phyloP scores from a whole-genome alignment of 257 asterid genomes.

The Solanum chiquidenum region DNA sequence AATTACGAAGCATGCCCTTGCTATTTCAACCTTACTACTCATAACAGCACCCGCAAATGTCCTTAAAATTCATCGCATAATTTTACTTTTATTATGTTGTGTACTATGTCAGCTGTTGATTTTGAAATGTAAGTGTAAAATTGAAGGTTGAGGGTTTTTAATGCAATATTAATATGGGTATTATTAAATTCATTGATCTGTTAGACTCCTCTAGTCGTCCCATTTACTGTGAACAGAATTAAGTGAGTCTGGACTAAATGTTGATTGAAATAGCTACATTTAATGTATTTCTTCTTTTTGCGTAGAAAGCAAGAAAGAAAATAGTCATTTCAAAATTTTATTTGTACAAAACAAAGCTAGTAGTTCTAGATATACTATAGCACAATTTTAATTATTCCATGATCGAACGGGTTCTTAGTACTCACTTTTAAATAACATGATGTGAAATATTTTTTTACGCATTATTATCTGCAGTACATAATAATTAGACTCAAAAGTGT shows the following conservation, averaged over 20 bases:
- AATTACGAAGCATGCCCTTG: constrained; percentile 22
- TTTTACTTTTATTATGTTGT: not conserved
- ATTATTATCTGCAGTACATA: not conserved
- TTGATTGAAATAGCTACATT: not conserved
- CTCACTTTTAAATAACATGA: not conserved
- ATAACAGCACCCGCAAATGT: constrained; percentile 14
- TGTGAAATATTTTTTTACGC: not conserved
- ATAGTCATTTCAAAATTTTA: not conserved
- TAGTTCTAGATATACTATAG: not conserved
- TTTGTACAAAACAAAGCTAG: not conserved
- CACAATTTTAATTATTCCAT: not conserved
- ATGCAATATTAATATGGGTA: not conserved
- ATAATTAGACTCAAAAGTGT: no score
- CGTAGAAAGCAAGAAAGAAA: not conserved
- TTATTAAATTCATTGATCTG: not conserved
- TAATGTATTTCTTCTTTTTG: not conserved
- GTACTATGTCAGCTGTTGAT: not conserved
- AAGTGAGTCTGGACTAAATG: not conserved
- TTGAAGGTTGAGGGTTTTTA: not conserved
- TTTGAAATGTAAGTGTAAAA: not conserved
- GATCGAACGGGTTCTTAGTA: not conserved
- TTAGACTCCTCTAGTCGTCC: not conserved
- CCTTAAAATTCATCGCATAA: not conserved
- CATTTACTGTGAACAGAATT: not conserved
- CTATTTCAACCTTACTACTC: constrained; percentile 15